Percentiles rank a stretch among this genome's conserved stretches.
Evolutionary conservation across 805 yeast genomes (phyloP).

Genomic region (Kazachstania bromeliacearum): DNA sequence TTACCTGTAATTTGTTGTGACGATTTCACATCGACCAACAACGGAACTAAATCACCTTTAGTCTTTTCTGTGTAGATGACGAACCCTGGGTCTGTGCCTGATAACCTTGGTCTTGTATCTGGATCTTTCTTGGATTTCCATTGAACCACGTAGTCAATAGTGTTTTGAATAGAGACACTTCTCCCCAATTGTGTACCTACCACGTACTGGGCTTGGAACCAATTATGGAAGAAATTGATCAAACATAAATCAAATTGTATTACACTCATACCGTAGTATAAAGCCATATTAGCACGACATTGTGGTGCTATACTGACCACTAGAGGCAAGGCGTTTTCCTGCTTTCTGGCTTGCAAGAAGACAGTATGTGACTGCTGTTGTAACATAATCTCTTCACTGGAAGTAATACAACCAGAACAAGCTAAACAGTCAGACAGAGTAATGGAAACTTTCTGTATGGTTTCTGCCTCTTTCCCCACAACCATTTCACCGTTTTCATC

Average conservation of each 20-base stretch:
- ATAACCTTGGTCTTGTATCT: conserved; percentile 41
- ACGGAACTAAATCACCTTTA: conserved; percentile 72
- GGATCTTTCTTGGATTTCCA: conserved; percentile 6
- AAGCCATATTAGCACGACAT: conserved; percentile 70
- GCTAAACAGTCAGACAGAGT: conserved; percentile 90
- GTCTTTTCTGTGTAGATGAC: conserved; percentile 93
- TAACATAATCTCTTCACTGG: conserved; percentile 90
- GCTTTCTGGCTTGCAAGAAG: conserved; percentile 42
- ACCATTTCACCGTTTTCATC: conserved; percentile 42
- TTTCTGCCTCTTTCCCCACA: conserved; percentile 51
- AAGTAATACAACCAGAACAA: conserved; percentile 93
- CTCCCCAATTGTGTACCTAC: conserved; percentile 85
- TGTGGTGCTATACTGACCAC: conserved; percentile 82
- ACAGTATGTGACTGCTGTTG: conserved; percentile 86
- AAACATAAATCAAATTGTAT: conserved; percentile 53
- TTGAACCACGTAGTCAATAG: conserved; percentile 33
- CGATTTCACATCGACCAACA: conserved; percentile 65
- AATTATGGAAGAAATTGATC: conserved; percentile 42
- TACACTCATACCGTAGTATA: conserved; percentile 47
- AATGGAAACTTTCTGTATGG: conserved; percentile 72
- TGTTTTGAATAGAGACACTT: conserved; percentile 47
- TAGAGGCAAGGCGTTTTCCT: conserved; percentile 34
- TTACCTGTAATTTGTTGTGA: conserved; percentile 92
- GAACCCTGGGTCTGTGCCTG: conserved; percentile 92
- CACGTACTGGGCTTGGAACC: conserved; percentile 58